Percentiles rank a stretch among this genome's conserved stretches.
Evolutionary conservation across 257 asterid species (phyloP).

Genomic region (Orobanche coerulescens): DNA sequence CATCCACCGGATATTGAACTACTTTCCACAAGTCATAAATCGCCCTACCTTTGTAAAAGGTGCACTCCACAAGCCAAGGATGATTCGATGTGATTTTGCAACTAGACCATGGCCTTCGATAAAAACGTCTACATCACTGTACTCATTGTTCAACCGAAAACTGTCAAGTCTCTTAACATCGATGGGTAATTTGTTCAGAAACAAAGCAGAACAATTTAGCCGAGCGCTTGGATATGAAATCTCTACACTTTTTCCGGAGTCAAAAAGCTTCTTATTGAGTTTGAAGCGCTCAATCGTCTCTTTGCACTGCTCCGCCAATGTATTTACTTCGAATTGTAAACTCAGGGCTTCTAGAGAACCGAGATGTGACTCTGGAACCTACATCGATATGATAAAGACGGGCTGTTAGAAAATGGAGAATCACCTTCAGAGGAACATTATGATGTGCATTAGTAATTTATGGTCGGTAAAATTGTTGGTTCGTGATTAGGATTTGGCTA

Average conservation of each 20-base stretch:
- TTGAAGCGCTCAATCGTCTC: constrained; percentile 61
- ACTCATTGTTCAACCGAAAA: constrained; percentile 48
- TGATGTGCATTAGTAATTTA: neutral
- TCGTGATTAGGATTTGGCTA: neutral
- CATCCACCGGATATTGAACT: neutral
- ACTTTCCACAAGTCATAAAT: neutral
- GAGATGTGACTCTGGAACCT: constrained; percentile 72
- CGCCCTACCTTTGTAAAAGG: constrained; percentile 80
- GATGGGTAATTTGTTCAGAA: constrained; percentile 63
- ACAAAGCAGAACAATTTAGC: constrained; percentile 38
- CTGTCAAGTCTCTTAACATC: constrained; percentile 50
- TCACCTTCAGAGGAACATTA: neutral
- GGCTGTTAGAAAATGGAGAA: neutral
- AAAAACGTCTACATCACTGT: constrained; percentile 68
- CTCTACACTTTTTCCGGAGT: constrained; percentile 68
- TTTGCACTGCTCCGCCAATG: constrained; percentile 72
- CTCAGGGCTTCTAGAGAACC: constrained; percentile 56
- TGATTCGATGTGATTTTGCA: constrained; percentile 63
- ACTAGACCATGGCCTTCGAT: constrained; percentile 61
- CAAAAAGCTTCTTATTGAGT: constrained; percentile 55
- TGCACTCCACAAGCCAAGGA: constrained; percentile 89
- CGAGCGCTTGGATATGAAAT: constrained; percentile 61
- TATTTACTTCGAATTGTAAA: constrained; percentile 49
- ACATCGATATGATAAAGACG: constrained; percentile 11
- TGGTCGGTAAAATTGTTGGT: neutral